Base-by-base conservation (phyloP, 129 eudicot species). In the Ambrosia artemisiifolia region DNA sequence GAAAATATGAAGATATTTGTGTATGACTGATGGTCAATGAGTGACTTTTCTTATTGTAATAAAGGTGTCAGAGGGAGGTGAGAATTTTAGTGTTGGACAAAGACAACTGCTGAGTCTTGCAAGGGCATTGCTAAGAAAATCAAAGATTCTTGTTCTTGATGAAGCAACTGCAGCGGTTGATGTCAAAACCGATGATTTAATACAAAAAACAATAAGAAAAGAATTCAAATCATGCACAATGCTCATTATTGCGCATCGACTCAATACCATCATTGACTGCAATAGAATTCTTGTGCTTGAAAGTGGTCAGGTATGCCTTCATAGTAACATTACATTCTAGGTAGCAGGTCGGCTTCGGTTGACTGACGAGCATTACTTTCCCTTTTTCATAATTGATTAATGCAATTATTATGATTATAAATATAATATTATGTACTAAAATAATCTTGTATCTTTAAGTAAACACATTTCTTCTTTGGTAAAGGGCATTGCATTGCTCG, bases 141-240 rank as follows among this genome's bases (percentile, higher is more conserved):
- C 99, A 63, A 94, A 94, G 85, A 90, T 94, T 74, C 91, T 94
- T 55, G 99, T 94, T 76, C 96, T 94, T 57, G 99, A 94, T 78
- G 99, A 94, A 90, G 99, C 97, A 57, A 94, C 99, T 33, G 97
- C 99, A 49, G 96, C 99, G 7, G 99, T 94, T 70, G 97, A 94
- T 86, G 91, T 94, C 30, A 86, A 94, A 81, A 94, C 99, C n/a
- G 99, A 94, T 81, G 94, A 94, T 72, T 86, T 90, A 48, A 86
- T 94, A 14, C 99, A 94, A 83, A 90, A 90, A 78, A 90, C 99
- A 24, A 94, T 94, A 12, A 69, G 97, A 53, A 93, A 94, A 81
- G 96, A 90, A 83, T 90, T 94, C 66, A 94, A 83, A 78, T 82
- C 89, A 17, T 86, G 99, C 86, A 94, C 99, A n/a, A 94, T 94